Percentiles rank a stretch among this genome's conserved stretches.
Evolutionary conservation across 805 yeast species (phyloP).

Genomic region (Saccharomycopsis fermentans): DNA sequence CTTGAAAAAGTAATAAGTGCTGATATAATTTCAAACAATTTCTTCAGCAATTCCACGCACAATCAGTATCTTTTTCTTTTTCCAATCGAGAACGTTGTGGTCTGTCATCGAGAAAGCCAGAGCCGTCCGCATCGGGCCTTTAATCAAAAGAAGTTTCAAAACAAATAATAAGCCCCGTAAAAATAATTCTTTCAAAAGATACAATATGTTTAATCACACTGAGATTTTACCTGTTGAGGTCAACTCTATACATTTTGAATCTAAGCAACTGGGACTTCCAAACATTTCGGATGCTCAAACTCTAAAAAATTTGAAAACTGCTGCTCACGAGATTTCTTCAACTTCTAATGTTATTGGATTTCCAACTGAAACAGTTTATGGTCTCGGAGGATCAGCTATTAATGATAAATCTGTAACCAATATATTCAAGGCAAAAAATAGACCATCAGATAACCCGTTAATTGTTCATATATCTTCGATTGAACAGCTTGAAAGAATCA

Average conservation of each 20-base stretch:
- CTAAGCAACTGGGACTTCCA: slow-evolving; percentile 23
- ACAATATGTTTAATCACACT: not conserved
- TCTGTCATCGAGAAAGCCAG: not conserved
- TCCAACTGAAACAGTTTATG: slow-evolving; percentile 97
- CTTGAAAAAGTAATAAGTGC: too few species aligned
- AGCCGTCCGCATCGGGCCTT: not conserved
- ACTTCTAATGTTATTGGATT: slow-evolving; percentile 65
- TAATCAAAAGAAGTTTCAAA: not conserved
- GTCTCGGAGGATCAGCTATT: slow-evolving; percentile 82
- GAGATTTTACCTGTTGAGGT: slow-evolving; percentile 6
- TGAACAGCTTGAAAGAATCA: slow-evolving; percentile 53
- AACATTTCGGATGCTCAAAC: slow-evolving; percentile 35
- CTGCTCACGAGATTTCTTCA: slow-evolving; percentile 32
- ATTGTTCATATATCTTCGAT: slow-evolving; percentile 81
- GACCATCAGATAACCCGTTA: slow-evolving; percentile 93
- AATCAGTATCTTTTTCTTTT: not conserved
- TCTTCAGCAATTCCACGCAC: not conserved
- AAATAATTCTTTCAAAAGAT: not conserved
- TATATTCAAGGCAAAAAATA: slow-evolving; percentile 79
- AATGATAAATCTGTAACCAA: slow-evolving; percentile 60
- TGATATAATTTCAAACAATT: too few species aligned
- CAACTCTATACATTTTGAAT: slow-evolving; percentile 7
- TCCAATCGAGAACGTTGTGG: not conserved
- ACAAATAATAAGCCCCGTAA: not conserved
- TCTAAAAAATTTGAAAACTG: slow-evolving; percentile 32